Conservation (phyloP, 257 asterid species). For the Catharanthus roseus region DNA sequence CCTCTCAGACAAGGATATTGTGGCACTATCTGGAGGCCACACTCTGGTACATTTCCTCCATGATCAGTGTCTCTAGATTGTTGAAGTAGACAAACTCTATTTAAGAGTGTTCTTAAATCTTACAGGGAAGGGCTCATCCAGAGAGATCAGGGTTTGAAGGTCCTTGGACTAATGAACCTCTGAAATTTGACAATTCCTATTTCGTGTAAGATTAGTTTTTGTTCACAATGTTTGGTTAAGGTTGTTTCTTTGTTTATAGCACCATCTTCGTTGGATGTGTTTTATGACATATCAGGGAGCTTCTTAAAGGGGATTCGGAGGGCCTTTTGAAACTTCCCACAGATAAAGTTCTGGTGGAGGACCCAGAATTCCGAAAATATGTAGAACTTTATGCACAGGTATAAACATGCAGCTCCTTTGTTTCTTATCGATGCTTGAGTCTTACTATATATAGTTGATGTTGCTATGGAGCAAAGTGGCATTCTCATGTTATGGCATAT, state of each 20-base stretch:
- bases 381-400: conserved; percentile 72
- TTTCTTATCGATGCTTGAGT: not conserved
- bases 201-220: conserved; percentile 46
- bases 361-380: conserved; percentile 45
- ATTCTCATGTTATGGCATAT: not conserved
- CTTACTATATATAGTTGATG: not conserved
- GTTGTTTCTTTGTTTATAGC: not conserved
- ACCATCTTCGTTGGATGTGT: conserved; percentile 10
- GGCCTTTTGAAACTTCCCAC: conserved; percentile 77
- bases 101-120: not conserved
- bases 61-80: conserved; percentile 10
- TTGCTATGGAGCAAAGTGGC: not conserved
- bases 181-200: conserved; percentile 78
- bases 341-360: conserved; percentile 64
- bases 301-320: conserved; percentile 57
- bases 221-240: not conserved
- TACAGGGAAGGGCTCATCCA: conserved; percentile 76
- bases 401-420: not conserved
- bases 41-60: conserved; percentile 49
- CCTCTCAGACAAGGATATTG: conserved; percentile 62
- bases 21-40: conserved; percentile 84
- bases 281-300: conserved; percentile 44
- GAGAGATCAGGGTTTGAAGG: conserved; percentile 93
- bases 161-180: conserved; percentile 84
- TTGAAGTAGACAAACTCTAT: not conserved